Evolutionary conservation across 2,329 filamentous ascomycete species (phyloP).

Genomic region (Cadophora sp.): DNA sequence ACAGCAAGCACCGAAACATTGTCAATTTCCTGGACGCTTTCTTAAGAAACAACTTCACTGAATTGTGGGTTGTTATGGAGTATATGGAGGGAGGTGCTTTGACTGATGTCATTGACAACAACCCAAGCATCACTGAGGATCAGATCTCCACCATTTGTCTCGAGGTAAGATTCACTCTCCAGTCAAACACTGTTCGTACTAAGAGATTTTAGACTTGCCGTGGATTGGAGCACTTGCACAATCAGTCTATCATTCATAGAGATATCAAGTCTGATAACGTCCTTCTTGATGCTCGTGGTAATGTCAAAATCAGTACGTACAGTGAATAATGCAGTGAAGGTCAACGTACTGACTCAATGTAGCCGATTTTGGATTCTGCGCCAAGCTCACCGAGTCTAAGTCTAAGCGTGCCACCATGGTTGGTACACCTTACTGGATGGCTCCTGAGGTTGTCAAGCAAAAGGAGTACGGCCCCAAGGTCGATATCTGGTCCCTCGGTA

Average conservation of each 20-base stretch:
- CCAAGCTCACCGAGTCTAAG: conserved; percentile 96
- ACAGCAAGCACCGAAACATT: conserved; percentile 97
- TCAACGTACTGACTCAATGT: conserved; percentile 45
- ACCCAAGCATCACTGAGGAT: conserved; percentile 89
- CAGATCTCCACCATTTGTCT: conserved; percentile 97
- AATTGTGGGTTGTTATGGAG: conserved; percentile 99
- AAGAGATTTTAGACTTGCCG: conserved; percentile 78
- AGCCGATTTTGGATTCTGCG: conserved; percentile 99
- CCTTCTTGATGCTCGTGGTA: conserved; percentile 88
- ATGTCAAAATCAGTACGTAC: conserved; percentile 93
- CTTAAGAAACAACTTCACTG: conserved; percentile 89
- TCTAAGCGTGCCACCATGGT: conserved; percentile 99
- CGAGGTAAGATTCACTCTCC: conserved; percentile 68
- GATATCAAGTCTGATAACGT: conserved; percentile 99
- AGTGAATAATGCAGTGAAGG: background rate
- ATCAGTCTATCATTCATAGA: conserved; percentile 96
- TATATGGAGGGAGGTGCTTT: conserved; percentile 98
- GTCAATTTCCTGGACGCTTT: conserved; percentile 99
- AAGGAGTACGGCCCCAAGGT: conserved; percentile 99
- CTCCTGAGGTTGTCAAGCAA: conserved; percentile 98
- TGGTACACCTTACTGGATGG: conserved; percentile 99
- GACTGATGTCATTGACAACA: conserved; percentile 99
- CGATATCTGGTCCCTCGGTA: conserved; percentile 98
- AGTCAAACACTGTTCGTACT: background rate
- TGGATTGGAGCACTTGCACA: conserved; percentile 91